These are phyloP conservation scores for Glycine soja DNA, from an alignment of 306 rosid species.

Conservation along the genomic window DNA sequence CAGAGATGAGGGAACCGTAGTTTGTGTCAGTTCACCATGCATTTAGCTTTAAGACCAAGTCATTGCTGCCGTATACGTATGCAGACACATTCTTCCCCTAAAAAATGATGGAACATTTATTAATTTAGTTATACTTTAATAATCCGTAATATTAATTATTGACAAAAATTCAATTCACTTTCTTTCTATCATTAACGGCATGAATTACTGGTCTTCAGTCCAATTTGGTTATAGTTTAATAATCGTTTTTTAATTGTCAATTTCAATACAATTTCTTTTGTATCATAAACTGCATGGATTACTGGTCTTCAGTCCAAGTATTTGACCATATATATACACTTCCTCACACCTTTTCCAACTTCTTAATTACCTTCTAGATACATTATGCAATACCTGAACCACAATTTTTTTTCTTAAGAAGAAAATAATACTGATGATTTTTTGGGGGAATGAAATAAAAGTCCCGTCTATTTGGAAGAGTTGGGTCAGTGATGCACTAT, in stretches of 20 bases:
- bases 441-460: neutral
- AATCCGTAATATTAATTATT: neutral
- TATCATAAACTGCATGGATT: neutral
- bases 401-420: too few relatives aligned
- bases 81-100: neutral
- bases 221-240: neutral
- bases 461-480: slow-evolving; percentile 35
- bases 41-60: slow-evolving; percentile 36
- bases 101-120: neutral
- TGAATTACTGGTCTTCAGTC: neutral
- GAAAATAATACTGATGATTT: neutral
- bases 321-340: slow-evolving; percentile 22
- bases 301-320: slow-evolving; percentile 26
- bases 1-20: slow-evolving; percentile 34
- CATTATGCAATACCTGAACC: neutral
- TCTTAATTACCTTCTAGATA: slow-evolving; percentile 39
- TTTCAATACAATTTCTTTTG: neutral
- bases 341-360: neutral
- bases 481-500: slow-evolving; percentile 40
- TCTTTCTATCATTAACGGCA: neutral
- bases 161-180: slow-evolving; percentile 2
- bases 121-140: neutral
- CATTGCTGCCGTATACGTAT: slow-evolving; percentile 1
- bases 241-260: neutral
- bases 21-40: slow-evolving; percentile 26